Evolutionary conservation across 1,284 basidiomycete species (phyloP), one percentile per base, ranked within the genome.

Genomic region (Naganishia sp.): DNA sequence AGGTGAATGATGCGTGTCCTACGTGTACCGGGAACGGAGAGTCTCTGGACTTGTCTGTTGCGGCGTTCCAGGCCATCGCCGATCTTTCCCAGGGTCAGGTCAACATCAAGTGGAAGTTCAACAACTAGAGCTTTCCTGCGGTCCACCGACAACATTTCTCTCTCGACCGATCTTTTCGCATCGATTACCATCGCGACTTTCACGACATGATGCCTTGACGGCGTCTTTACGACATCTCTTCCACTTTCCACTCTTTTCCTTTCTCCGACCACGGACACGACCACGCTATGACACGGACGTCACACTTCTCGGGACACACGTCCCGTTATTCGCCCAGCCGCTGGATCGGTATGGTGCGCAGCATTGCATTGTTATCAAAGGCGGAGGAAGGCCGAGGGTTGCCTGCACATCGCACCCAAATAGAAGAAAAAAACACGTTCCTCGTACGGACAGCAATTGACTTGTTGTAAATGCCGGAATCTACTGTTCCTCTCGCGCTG

Each of bases 1-100:
- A 81, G 23, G 83, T 94, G 72, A 88, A 84, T 65, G 92, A 94
- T 73, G 86, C 83, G 23, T 95, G 93, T 83, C 92, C 92, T 18
- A 87, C 86, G 7, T 97, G 94, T 82, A 43, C 72, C 0, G 84
- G 84, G 69, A 31, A 21, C 21, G 56, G 50, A 57, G 69, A 70
- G 65, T 88, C 86, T 23, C 71, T 97, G 73, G 94, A 97, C 77
- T 84, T 96, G 67, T 92, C 90, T 16, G 70, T 76, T n/a, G 86
- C 74, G 55, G 87, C 90, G 28, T 96, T 96, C 84, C 66, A 81
- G 50, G 72, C 75, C 15, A 84, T 94, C 64, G 87, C 84, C 42
- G 72, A 77, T 64, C 75, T 83, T 63, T 77, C 74, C 7, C 80
- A 84, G 45, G 92, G 92, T 65, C 77, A 82, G 71, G 81, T 93